Conservation (phyloP, 371 early-diverging fungal genomes). For the Thermomucor indicae-seudaticae region DNA sequence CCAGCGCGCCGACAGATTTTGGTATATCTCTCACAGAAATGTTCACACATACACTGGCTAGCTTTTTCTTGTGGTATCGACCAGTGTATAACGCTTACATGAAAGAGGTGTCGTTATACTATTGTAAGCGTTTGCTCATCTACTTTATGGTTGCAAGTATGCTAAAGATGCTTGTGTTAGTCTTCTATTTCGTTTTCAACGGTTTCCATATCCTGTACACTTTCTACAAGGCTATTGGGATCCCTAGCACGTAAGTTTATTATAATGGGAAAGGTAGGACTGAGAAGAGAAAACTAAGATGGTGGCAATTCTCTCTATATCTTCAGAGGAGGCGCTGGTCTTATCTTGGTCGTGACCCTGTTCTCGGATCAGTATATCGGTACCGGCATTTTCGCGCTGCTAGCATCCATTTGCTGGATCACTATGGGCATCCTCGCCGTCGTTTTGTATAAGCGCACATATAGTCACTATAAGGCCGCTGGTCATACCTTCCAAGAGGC, state of each 20-base stretch:
- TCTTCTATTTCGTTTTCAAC: constrained; percentile 80
- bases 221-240: constrained; percentile 83
- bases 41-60: constrained; percentile 71
- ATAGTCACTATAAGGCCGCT: constrained; percentile 69
- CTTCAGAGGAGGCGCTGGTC: constrained; percentile 75
- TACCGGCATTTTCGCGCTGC: constrained; percentile 64
- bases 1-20: constrained; percentile 70
- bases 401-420: constrained; percentile 72
- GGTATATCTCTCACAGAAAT: constrained; percentile 75
- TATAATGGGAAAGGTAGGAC: background rate
- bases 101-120: constrained; percentile 85
- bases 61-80: constrained; percentile 87
- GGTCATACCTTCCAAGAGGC: constrained; percentile 86
- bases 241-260: constrained; percentile 62
- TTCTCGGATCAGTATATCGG: constrained; percentile 66
- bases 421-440: constrained; percentile 49
- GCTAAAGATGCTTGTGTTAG: constrained; percentile 22
- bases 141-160: background rate
- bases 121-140: constrained; percentile 48
- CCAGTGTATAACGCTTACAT: constrained; percentile 88
- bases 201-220: constrained; percentile 81
- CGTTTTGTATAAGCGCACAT: constrained; percentile 63
- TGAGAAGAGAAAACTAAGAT: background rate
- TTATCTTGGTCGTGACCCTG: constrained; percentile 72
- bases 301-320: background rate